A percentile compares a stretch with the other conserved stretches of the same genome.
These are phyloP conservation scores for Clarireedia paspali DNA, from an alignment of 2,329 filamentous ascomycete genomes.

Conservation along the genomic window DNA sequence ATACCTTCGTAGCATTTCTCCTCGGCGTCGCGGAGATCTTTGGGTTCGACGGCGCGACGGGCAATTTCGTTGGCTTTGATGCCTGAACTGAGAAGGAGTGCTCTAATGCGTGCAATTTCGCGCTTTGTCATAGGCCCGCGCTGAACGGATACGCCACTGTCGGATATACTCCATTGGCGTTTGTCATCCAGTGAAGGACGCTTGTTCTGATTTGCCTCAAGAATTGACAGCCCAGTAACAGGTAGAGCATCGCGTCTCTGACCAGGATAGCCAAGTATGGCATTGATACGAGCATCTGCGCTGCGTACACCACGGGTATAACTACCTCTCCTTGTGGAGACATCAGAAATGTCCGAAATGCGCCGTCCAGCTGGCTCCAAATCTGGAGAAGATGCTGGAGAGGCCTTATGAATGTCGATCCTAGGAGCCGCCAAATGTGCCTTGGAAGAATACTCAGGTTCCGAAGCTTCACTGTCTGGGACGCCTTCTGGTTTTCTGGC, in stretches of 20 bases:
- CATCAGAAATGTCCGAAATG: conserved; percentile 25
- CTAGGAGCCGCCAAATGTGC: conserved; percentile 40
- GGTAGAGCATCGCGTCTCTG: conserved; percentile 32
- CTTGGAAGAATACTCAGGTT: conserved; percentile 33
- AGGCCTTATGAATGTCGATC: conserved; percentile 38
- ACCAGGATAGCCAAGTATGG: conserved; percentile 28
- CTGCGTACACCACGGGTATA: conserved; percentile 17
- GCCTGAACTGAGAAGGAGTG: conserved; percentile 75
- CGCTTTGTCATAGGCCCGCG: conserved; percentile 47
- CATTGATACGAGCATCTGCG: conserved; percentile 29
- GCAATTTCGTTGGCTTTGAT: conserved; percentile 81
- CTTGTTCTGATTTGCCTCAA: conserved; percentile 27
- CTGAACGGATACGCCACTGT: conserved; percentile 33
- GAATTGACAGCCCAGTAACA: conserved; percentile 37
- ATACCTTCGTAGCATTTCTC: conserved; percentile 17
- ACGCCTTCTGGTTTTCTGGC: conserved; percentile 21
- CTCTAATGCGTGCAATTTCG: conserved; percentile 74
- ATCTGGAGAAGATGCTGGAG: conserved; percentile 26
- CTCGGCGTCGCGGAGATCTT: conserved; percentile 17
- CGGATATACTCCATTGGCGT: conserved; percentile 46
- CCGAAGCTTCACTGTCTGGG: conserved; percentile 25
- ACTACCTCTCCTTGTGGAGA: conserved; percentile 19
- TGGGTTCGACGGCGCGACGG: conserved; percentile 44
- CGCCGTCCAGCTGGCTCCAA: conserved; percentile 3
- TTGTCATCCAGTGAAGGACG: conserved; percentile 18